Percentiles rank a stretch among this genome's conserved stretches.
phyloP scores from a whole-genome alignment of 2,329 filamentous ascomycete species.

The Chrysoporthe puriensis region DNA sequence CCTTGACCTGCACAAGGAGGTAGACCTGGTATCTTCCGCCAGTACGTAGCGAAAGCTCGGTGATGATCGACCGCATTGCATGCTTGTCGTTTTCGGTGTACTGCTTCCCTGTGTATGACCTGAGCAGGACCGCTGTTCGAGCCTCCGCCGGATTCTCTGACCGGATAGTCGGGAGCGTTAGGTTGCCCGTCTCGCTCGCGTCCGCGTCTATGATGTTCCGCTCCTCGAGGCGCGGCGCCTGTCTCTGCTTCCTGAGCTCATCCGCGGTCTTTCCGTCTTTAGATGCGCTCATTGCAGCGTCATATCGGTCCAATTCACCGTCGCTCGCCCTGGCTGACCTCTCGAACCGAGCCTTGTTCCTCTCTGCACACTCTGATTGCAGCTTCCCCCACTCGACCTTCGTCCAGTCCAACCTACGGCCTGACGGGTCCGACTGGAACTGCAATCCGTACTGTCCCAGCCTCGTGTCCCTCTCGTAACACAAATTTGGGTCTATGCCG shows the following conservation, averaged over 20 bases:
- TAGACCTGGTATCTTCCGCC: slow-evolving; percentile 83
- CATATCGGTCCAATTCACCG: slow-evolving; percentile 48
- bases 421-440: slow-evolving; percentile 51
- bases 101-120: slow-evolving; percentile 73
- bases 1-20: slow-evolving; percentile 78
- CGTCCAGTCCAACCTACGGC: slow-evolving; percentile 59
- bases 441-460: slow-evolving; percentile 68
- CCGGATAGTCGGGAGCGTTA: slow-evolving; percentile 7
- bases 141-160: slow-evolving; percentile 40
- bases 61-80: slow-evolving; percentile 77
- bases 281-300: slow-evolving; percentile 38
- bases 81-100: slow-evolving; percentile 82
- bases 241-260: slow-evolving; percentile 27
- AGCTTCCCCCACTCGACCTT: slow-evolving; percentile 71
- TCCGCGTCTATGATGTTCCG: slow-evolving; percentile 7
- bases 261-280: slow-evolving; percentile 22
- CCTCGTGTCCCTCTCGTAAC: slow-evolving; percentile 70
- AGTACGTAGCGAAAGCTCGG: slow-evolving; percentile 73
- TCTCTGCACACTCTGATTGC: slow-evolving; percentile 66
- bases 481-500: slow-evolving; percentile 64
- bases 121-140: slow-evolving; percentile 75
- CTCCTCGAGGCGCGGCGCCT: slow-evolving; percentile 17
- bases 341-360: slow-evolving; percentile 68
- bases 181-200: slow-evolving; percentile 9
- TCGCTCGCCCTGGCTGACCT: slow-evolving; percentile 33